Percentiles rank a stretch among this genome's conserved stretches.
Evolutionary conservation across 176 grass and related monocot species (phyloP).

Genomic region (Zoysia japonica): DNA sequence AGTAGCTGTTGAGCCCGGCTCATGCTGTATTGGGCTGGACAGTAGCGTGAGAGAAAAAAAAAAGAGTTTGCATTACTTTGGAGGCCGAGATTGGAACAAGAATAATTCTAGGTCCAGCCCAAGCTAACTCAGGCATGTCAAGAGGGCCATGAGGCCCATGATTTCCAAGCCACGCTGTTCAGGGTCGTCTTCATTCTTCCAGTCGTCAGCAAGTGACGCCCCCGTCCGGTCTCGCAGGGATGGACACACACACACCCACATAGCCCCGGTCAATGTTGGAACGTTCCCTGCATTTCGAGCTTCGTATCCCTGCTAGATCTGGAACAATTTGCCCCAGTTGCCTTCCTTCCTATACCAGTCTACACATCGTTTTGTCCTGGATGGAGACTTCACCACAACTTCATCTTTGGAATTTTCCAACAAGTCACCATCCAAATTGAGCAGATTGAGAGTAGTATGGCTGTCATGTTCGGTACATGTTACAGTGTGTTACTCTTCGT

Average conservation of each 20-base stretch:
- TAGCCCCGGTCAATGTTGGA: neutral
- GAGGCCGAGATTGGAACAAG: neutral
- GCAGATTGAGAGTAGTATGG: neutral
- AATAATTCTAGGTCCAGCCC: neutral
- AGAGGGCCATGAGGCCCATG: neutral
- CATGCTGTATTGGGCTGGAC: neutral
- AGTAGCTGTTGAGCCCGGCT: no score
- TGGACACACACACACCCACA: neutral
- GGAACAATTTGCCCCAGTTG: neutral
- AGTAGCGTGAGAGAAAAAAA: neutral
- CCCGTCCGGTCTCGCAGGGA: neutral
- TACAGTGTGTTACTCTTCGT: neutral
- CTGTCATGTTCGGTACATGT: neutral
- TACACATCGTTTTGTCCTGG: neutral
- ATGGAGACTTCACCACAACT: neutral
- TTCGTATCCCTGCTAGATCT: neutral
- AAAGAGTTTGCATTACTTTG: neutral
- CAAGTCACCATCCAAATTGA: neutral
- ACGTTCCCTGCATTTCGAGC: neutral
- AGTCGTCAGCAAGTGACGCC: no score
- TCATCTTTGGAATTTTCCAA: conserved; percentile 11
- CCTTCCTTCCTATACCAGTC: neutral
- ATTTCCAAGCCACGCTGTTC: neutral
- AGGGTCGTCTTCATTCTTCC: no score
- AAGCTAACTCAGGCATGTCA: neutral